Conservation (phyloP, 73 alveolate genomes). For the Paramecium bursaria region DNA sequence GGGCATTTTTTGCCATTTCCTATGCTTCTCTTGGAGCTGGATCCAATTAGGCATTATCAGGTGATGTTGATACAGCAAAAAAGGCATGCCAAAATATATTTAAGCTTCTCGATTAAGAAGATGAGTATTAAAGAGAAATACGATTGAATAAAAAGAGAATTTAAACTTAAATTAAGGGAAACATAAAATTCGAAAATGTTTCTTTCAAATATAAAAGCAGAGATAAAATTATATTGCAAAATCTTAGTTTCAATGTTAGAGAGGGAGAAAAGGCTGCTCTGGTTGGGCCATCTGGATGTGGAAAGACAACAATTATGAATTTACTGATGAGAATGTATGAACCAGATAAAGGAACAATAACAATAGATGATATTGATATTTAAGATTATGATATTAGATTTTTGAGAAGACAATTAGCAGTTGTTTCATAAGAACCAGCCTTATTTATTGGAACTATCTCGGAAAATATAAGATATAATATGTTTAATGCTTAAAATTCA, state of each 20-base stretch:
- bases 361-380: slow-evolving; percentile 82
- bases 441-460: slow-evolving; percentile 76
- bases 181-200: slow-evolving; percentile 79
- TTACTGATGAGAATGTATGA: slow-evolving; percentile 84
- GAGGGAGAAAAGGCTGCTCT: slow-evolving; percentile 87
- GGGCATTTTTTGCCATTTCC: slow-evolving; percentile 81
- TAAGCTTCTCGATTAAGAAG: slow-evolving; percentile 69
- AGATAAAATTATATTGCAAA: slow-evolving; percentile 73
- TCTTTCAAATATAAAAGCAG: slow-evolving; percentile 76
- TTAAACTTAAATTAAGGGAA: slow-evolving; percentile 71
- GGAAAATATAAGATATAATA: slow-evolving; percentile 79
- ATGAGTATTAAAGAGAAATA: slow-evolving; percentile 65
- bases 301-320: slow-evolving; percentile 81
- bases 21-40: slow-evolving; percentile 87
- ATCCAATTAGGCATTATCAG: slow-evolving; percentile 80
- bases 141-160: slow-evolving; percentile 13
- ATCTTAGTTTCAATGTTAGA: slow-evolving; percentile 73
- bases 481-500: slow-evolving; percentile 62
- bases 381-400: slow-evolving; percentile 79
- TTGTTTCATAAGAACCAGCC: slow-evolving; percentile 83
- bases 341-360: slow-evolving; percentile 76
- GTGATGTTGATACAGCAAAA: slow-evolving; percentile 80
- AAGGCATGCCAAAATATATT: slow-evolving; percentile 69
- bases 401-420: slow-evolving; percentile 78
- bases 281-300: slow-evolving; percentile 90